Base-by-base conservation (phyloP, 306 rosid genomes). In the Lupinus albus region DNA sequence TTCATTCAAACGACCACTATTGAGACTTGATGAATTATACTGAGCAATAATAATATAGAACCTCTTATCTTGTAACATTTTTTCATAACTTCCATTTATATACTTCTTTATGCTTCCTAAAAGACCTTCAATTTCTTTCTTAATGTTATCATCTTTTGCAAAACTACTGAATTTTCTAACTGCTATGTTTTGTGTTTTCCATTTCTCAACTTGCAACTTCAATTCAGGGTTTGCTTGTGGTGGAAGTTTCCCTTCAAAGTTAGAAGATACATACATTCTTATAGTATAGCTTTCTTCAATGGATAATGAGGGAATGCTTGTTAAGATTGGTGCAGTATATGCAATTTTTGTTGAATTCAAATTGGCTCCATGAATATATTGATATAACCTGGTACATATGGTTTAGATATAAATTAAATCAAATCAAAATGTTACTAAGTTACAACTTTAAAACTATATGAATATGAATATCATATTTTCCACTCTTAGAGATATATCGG, bases 351-450 rank as follows among this genome's bases (percentile, higher is more conserved):
- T 71, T 5, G 85, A 75, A 73, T 86, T 76, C 14, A 59, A 67
- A 75, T 89, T 91, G 2, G 50, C 85, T 1, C 97, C 96, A 15
- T 85, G 94, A 44, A 84, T 73, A 62, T 88, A 91, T 56, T 84
- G 74, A 57, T 88, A 88, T 83, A 91, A 74, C 82, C 96, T 88
- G 82, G 53, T n/a, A 42, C 79, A 74, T 25, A 74, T 25, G 28
- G 55, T 56, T 16, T 8, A 58, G 28, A 4, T 4, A 35, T 13
- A 8, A 21, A 13, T 4, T 1, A 30, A 20, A 21, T 12, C 12
- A 39, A 13, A 17, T 33, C 7, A 47, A 16, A 12, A 41, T 18
- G 28, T 17, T 16, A 47, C 41, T 11, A 4, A 47, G 30, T 14
- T 20, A 36, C 35, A 30, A 30, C 5, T 2, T 30, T 30, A 30